Base-by-base conservation (phyloP, 495 filamentous ascomycete genomes). In the Penicillium nucicola region DNA sequence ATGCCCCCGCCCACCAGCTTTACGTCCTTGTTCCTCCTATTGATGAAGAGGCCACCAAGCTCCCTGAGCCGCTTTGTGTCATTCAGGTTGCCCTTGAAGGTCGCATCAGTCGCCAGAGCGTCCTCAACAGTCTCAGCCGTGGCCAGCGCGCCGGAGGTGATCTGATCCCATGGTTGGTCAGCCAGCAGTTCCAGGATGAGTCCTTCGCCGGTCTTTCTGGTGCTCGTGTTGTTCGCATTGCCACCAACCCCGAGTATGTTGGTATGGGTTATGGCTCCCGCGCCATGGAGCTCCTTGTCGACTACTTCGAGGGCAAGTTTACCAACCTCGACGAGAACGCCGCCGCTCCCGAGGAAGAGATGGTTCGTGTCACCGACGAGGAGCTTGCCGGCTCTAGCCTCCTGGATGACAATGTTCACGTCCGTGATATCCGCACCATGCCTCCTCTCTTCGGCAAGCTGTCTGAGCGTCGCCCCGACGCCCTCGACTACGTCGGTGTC, bases 151-250 rank as follows among this genome's bases (percentile, higher is more conserved):
- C 92, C 8, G 88, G 91, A 17, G 95, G 95, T 50, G 95, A 99
- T 66, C 75, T 99, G 38, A 99, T 99, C 43, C 95, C 95, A 1
- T 99, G 95, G 95, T 80, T 97, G 35, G 88, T 99, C 45, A 92
- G 88, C 65, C 93, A 97, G 65, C 95, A 99, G 68, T 99, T 96
- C 74, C 95, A 97, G 64, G 95, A 99, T 58, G 90, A 95, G 55
- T 89, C 95, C 46, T 99, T 99, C 58, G 93, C 93, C 19, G 85
- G 87, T 48, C 80, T 97, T 13, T 96, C 90, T 6, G 95, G 95
- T 32, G 95, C 92, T 30, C 83, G 95, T 25, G 74, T 99, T 35
- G 90, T 99, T 22, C 86, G 95, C 17, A 97, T 99, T 50, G 95
- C 95, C 6, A 97, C 93, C 1, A 95, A 97, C 65, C 95, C 95